phyloP scores from a whole-genome alignment of 108 stramenopile species.

The Skeletonema tropicum region DNA sequence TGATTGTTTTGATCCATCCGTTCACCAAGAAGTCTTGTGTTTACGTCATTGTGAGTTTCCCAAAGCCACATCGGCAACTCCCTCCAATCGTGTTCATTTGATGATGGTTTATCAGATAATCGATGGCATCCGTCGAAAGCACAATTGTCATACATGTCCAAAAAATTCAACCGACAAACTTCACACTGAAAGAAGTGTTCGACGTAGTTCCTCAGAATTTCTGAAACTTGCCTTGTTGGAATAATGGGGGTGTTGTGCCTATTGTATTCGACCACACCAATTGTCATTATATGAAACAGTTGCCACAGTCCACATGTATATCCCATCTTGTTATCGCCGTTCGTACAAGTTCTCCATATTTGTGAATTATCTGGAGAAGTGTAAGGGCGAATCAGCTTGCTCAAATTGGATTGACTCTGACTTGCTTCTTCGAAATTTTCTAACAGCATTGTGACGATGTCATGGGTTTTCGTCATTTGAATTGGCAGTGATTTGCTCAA shows the following conservation, averaged over 20 bases:
- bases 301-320: slow-evolving; percentile 91
- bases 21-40: slow-evolving; percentile 70
- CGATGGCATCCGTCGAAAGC: slow-evolving; percentile 76
- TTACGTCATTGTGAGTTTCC: slow-evolving; percentile 85
- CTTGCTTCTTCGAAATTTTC: slow-evolving; percentile 52
- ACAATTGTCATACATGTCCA: slow-evolving; percentile 72
- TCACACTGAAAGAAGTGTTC: slow-evolving; percentile 85
- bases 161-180: slow-evolving; percentile 78
- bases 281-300: slow-evolving; percentile 78
- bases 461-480: slow-evolving; percentile 58
- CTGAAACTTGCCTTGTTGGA: slow-evolving; percentile 40
- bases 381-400: slow-evolving; percentile 32
- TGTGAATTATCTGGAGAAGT: not conserved
- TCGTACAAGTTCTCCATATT: slow-evolving; percentile 43
- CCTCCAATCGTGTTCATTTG: slow-evolving; percentile 57
- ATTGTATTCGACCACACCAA: slow-evolving; percentile 85
- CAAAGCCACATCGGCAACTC: slow-evolving; percentile 78
- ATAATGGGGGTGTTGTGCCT: slow-evolving; percentile 19
- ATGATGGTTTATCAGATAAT: slow-evolving; percentile 46
- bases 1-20: slow-evolving; percentile 22
- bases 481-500: slow-evolving; percentile 59
- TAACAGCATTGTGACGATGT: slow-evolving; percentile 44
- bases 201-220: slow-evolving; percentile 48
- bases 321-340: slow-evolving; percentile 53
- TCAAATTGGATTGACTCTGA: slow-evolving; percentile 45